Conservation (phyloP, 495 filamentous ascomycete genomes). For the Annulohypoxylon stygium region DNA sequence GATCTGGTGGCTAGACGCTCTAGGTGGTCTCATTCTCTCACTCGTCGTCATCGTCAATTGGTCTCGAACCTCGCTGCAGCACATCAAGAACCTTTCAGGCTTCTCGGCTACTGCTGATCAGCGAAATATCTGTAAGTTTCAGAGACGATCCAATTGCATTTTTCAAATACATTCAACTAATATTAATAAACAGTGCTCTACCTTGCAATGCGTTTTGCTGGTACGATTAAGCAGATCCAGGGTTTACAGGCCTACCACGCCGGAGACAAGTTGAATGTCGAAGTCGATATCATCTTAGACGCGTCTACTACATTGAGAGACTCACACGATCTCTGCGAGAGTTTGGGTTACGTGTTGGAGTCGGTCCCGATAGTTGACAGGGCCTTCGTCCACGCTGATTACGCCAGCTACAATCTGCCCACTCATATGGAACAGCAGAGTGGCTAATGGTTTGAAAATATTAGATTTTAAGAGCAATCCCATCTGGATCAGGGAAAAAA, state of each 20-base stretch:
- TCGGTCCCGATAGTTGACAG: slow-evolving; percentile 81
- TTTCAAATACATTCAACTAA: slow-evolving; percentile 17
- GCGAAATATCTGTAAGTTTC: slow-evolving; percentile 72
- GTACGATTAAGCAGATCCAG: slow-evolving; percentile 88
- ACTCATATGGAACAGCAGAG: slow-evolving; percentile 85
- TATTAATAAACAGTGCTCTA: slow-evolving; percentile 72
- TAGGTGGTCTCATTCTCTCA: slow-evolving; percentile 85
- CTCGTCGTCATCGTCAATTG: slow-evolving; percentile 88
- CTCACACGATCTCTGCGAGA: slow-evolving; percentile 87
- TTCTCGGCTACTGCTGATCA: slow-evolving; percentile 84
- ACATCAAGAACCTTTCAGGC: slow-evolving; percentile 87
- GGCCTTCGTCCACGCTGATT: slow-evolving; percentile 83
- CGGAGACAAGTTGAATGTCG: slow-evolving; percentile 90
- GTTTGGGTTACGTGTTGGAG: slow-evolving; percentile 90
- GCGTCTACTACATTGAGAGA: slow-evolving; percentile 82
- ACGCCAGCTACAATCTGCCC: slow-evolving; percentile 82
- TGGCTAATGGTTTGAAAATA: slow-evolving; percentile 28
- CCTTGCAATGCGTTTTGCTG: slow-evolving; percentile 93
- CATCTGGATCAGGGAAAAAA: slow-evolving; percentile 9
- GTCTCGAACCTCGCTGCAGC: slow-evolving; percentile 77
- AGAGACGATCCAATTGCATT: neutral
- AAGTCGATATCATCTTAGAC: slow-evolving; percentile 83
- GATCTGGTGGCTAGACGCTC: slow-evolving; percentile 87
- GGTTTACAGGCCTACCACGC: slow-evolving; percentile 89
- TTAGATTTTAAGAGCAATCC: slow-evolving; percentile 19